These are phyloP conservation scores for Crassisporium funariophilum DNA, from an alignment of 768 basidiomycete species.

Conservation along the genomic window DNA sequence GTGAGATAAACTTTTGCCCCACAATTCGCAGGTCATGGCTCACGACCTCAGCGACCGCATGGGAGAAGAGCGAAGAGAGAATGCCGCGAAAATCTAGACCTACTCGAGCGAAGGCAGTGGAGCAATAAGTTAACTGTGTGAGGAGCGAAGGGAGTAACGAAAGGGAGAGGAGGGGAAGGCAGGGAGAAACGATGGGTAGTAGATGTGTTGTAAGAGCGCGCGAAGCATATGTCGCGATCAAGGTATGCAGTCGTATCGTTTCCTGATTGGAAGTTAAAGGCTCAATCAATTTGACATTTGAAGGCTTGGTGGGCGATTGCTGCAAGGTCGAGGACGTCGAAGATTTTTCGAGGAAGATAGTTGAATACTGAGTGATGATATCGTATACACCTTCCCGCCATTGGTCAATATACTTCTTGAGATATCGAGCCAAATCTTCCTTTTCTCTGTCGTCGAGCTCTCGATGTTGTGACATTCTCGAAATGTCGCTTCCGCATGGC, in stretches of 20 bases:
- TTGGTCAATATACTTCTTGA: constrained; percentile 85
- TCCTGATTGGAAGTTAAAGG: constrained; percentile 15
- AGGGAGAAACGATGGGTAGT: constrained; percentile 61
- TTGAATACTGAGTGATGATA: constrained; percentile 84
- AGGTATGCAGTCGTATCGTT: constrained; percentile 41
- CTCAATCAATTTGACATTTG: constrained; percentile 20
- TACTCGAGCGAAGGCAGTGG: constrained; percentile 87
- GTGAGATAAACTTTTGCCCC: constrained; percentile 36
- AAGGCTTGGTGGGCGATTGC: constrained; percentile 11
- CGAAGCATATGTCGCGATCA: constrained; percentile 67
- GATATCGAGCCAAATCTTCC: constrained; percentile 73
- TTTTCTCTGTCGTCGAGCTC: constrained; percentile 59
- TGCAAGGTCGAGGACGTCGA: constrained; percentile 20
- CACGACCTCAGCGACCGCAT: constrained; percentile 62
- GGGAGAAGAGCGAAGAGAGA: constrained; percentile 65
- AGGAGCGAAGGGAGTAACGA: constrained; percentile 78
- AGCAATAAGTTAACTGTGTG: constrained; percentile 93
- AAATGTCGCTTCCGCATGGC: constrained; percentile 49
- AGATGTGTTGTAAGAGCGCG: constrained; percentile 65
- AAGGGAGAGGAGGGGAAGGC: constrained; percentile 63
- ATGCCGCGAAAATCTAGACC: constrained; percentile 86
- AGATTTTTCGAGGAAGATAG: constrained; percentile 82
- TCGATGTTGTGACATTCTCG: constrained; percentile 33
- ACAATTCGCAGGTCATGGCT: constrained; percentile 51
- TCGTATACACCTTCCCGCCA: constrained; percentile 95